A percentile compares a stretch with the other conserved stretches of the same genome.
phyloP scores from a whole-genome alignment of 805 yeast species.

The Candida maris region DNA sequence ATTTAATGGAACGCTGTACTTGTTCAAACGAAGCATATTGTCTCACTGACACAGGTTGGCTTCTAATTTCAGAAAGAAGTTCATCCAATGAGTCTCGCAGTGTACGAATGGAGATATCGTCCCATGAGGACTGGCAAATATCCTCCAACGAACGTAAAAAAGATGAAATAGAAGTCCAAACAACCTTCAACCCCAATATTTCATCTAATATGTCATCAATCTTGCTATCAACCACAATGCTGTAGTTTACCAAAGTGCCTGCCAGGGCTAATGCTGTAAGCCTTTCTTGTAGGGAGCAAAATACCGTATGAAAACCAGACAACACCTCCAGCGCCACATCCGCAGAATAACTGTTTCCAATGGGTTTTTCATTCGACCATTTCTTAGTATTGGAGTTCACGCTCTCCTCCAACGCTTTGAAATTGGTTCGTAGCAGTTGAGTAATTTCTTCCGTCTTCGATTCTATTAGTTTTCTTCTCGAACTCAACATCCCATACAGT shows the following conservation, averaged over 20 bases:
- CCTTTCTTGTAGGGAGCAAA: constrained; percentile 12
- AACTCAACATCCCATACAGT: constrained; percentile 35
- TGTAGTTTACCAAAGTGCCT: constrained; percentile 31
- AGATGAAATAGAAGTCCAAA: constrained; percentile 59
- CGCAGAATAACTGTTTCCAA: constrained; percentile 41
- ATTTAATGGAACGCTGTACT: constrained; percentile 45
- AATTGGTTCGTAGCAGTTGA: constrained; percentile 40
- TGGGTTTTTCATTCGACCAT: constrained; percentile 52
- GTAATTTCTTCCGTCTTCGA: constrained; percentile 41
- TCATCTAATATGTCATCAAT: constrained; percentile 42
- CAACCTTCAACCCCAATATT: constrained; percentile 50
- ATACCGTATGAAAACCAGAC: constrained; percentile 21
- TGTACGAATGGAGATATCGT: constrained; percentile 38
- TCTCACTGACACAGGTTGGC: constrained; percentile 55
- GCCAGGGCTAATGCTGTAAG: constrained; percentile 30
- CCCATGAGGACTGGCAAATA: constrained; percentile 48
- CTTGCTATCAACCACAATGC: constrained; percentile 27
- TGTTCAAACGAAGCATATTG: constrained; percentile 68
- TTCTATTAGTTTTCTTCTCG: constrained; percentile 23
- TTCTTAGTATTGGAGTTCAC: constrained; percentile 31
- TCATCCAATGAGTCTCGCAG: constrained; percentile 50
- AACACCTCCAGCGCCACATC: constrained; percentile 40
- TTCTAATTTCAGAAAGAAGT: constrained; percentile 41
- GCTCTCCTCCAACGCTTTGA: constrained; percentile 32
- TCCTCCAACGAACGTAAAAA: constrained; percentile 46